These are phyloP conservation scores for Pseudopithomyces chartarum DNA, from an alignment of 2,329 filamentous ascomycete genomes.

Conservation along the genomic window DNA sequence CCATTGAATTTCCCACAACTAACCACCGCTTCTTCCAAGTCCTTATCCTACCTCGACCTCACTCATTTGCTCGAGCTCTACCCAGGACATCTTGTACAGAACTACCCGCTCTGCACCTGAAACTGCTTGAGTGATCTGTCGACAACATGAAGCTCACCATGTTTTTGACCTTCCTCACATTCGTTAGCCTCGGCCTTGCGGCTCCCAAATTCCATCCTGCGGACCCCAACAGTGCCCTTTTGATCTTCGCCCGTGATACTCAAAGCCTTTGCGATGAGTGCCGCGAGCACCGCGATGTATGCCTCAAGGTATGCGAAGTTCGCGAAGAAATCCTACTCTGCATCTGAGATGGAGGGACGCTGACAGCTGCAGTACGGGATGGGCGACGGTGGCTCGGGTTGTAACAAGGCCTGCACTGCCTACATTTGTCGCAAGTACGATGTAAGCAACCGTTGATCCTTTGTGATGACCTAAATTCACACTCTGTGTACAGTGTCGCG, in stretches of 20 bases:
- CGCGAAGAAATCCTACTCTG: background rate
- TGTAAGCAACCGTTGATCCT: background rate
- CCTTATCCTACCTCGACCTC: background rate
- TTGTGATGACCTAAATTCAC: background rate
- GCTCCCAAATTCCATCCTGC: background rate
- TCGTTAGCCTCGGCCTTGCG: constrained; percentile 1
- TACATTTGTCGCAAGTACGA: constrained; percentile 10
- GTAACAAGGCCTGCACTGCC: background rate
- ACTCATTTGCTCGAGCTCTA: background rate
- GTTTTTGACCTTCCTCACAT: background rate
- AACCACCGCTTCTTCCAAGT: background rate
- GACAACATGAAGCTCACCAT: constrained; percentile 7
- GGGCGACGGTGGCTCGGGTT: background rate
- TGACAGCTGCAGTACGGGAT: constrained; percentile 5
- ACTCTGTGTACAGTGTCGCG: background rate
- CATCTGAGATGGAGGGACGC: background rate
- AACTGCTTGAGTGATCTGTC: background rate
- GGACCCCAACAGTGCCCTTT: background rate
- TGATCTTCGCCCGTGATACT: background rate
- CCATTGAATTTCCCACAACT: background rate
- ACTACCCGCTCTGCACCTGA: background rate
- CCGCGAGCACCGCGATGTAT: constrained; percentile 6
- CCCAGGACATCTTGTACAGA: background rate
- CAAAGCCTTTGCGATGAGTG: constrained; percentile 7
- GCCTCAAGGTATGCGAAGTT: constrained; percentile 3